Evolutionary conservation across 352 stramenopile genomes (phyloP), one percentile per base, ranked within the genome.

Genomic region (Pythium dissimile): DNA sequence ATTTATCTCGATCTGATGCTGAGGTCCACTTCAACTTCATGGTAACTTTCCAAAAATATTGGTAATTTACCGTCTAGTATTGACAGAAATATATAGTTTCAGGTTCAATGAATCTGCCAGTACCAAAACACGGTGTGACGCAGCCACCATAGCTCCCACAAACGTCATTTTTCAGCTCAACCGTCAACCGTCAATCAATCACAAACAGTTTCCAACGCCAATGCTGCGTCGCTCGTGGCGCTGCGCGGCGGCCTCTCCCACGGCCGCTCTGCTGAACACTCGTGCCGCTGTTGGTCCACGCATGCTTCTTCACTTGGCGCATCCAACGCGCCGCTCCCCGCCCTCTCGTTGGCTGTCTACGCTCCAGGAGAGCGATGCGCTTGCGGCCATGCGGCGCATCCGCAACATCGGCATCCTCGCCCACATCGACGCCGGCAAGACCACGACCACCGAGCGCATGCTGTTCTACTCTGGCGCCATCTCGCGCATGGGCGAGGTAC

Each of bases 341-440:
- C 41, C 6, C 26, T 31, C 21, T 16, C 20, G 18, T 13, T 28
- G 26, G 43, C 27, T 59, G 15, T 54, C 47, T 18, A 45, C 50
- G 8, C 9, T 10, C 37, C 15, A 13, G 2, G 20, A 42, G 35
- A 59, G 32, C 37, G 54, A 63, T 24, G 64, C 26, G 2, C 39
- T 52, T 12, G n/a, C 21, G 7, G 41, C 54, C 21, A 69, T 81
- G 34, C 13, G 10, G 6, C 54, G 56, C 42, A 85, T 96, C 74
- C 89, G 97, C 54, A 99, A 99, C 78, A 98, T 99, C 69, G 96
- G 97, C 60, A 99, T 99, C 70, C 93, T 99, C 72, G 97, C 97
- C 24, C 97, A 99, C 77, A 99, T 99, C 62, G 97, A 99, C 73
- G 96, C 96, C 8, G 97, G 96, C 16, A 99, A 99, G 80, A 99